Evolutionary conservation across 192 early-diverging fungal genomes (phyloP), one percentile per base, ranked within the genome.

Genomic region (Thoreauomyces humboldtii): DNA sequence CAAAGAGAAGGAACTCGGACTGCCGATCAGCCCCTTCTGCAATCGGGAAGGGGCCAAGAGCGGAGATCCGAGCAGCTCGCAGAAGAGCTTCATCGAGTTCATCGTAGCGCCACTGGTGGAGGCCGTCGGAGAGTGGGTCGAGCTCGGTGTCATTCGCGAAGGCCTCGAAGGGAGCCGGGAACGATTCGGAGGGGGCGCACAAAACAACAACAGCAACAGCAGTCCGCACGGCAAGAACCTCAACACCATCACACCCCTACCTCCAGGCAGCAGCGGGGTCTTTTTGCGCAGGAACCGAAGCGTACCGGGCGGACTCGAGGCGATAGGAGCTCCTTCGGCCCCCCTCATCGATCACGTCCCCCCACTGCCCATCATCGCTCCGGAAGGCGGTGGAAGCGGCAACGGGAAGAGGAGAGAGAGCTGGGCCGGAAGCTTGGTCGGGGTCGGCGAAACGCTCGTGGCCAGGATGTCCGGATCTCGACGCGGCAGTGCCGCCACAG

Each of bases 11-110:
- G 52, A 52, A 33, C 69, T 77, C n/a, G 81, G 80, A 0, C 69
- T 86, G 4, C 77, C 84, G 7, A 71, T 81, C 12, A 86, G 83
- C 0, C 83, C 84, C 14, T 83, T 81, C 74, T 77, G 77, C 56
- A 82, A 86, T 66, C 69, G 83, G 14, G 78, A 83, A 32, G 70
- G 61, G 7, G 59, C 65, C 6, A 61, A 57, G 45, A 59, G 65
- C 21, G 43, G 47, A 15, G 65, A 70, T 55, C 78, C 72, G 9
- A 50, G 67, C 2, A 69, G 70, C 44, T 60, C 63, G 5, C 81
- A 83, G 62, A 68, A 78, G 45, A 63, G 71, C 28, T 83, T 83
- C 64, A 83, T 83, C 44, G 73, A 80, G 44, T 83, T 83, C 47
- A 83, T 83, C 34, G 81, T 83, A 6, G 59, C 60, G 28, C 81